Evolutionary conservation across 345 rosid genomes (phyloP).

Genomic region (Murraya koenigii): DNA sequence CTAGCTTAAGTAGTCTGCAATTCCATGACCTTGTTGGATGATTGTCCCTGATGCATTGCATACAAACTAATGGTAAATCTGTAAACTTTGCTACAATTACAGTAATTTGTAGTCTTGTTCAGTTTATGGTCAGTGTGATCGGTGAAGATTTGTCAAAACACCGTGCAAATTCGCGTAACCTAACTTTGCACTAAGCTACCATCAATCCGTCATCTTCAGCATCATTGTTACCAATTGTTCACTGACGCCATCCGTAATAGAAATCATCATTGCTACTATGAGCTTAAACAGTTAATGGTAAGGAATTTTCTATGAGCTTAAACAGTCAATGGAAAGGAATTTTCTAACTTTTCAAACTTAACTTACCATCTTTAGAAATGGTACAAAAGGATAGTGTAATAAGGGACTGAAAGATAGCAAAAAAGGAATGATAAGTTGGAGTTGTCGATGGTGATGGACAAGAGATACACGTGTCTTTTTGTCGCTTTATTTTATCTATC

Average conservation of each 20-base stretch:
- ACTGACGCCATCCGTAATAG: too few relatives aligned
- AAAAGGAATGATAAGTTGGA: background rate
- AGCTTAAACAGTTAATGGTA: too few relatives aligned
- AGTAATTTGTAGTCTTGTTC: background rate
- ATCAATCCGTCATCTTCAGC: too few relatives aligned
- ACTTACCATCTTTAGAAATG: too few relatives aligned
- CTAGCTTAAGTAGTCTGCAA: background rate
- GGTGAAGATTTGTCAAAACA: background rate
- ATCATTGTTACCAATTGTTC: too few relatives aligned
- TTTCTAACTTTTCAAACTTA: too few relatives aligned
- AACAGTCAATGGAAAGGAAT: too few relatives aligned
- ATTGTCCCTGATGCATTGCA: background rate
- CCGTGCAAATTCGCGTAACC: too few relatives aligned
- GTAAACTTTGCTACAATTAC: background rate
- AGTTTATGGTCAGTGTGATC: background rate
- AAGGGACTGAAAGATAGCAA: background rate
- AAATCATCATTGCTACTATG: too few relatives aligned
- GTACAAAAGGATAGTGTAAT: background rate
- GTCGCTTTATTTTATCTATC: background rate
- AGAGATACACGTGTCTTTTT: background rate
- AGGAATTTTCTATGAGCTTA: too few relatives aligned
- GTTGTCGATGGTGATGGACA: background rate
- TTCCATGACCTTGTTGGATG: background rate
- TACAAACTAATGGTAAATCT: background rate
- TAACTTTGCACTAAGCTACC: too few relatives aligned